Evolutionary conservation across 129 eudicot genomes (phyloP).

Genomic region (Lonicera japonica): DNA sequence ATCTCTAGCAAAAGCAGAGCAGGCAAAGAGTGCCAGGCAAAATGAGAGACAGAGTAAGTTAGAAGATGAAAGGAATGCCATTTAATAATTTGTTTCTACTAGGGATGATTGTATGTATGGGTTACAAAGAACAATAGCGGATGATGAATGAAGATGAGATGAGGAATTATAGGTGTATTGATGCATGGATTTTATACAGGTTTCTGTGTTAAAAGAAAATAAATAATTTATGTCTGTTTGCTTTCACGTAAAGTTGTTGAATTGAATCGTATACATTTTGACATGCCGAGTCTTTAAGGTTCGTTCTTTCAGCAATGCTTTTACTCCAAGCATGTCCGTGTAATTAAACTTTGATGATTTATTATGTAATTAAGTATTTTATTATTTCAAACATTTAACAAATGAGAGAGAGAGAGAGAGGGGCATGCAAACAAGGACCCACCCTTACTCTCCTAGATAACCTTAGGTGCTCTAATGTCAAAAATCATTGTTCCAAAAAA

Average conservation of each 20-base stretch:
- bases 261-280: conserved; percentile 19
- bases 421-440: conserved; percentile 58
- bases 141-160: conserved; percentile 15
- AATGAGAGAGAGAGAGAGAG: conserved; percentile 61
- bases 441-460: too few species aligned
- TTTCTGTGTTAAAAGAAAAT: conserved; percentile 4
- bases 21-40: conserved; percentile 30
- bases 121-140: conserved; percentile 1
- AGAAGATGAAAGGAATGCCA: conserved; percentile 42
- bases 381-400: too few species aligned
- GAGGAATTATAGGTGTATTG: not conserved
- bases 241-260: conserved; percentile 53
- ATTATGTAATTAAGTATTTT: too few species aligned
- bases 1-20: conserved; percentile 39
- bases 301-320: conserved; percentile 55
- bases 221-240: conserved; percentile 26
- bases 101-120: not conserved
- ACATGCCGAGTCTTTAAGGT: conserved; percentile 48
- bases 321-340: conserved; percentile 63
- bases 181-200: conserved; percentile 29
- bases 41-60: conserved; percentile 24
- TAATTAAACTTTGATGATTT: too few species aligned
- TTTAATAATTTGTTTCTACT: conserved; percentile 11
- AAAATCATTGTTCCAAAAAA: too few species aligned
- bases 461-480: conserved; percentile 56